A percentile compares a stretch with the other conserved stretches of the same genome.
phyloP scores from a whole-genome alignment of 768 basidiomycete genomes.

The Royoungia palumana region DNA sequence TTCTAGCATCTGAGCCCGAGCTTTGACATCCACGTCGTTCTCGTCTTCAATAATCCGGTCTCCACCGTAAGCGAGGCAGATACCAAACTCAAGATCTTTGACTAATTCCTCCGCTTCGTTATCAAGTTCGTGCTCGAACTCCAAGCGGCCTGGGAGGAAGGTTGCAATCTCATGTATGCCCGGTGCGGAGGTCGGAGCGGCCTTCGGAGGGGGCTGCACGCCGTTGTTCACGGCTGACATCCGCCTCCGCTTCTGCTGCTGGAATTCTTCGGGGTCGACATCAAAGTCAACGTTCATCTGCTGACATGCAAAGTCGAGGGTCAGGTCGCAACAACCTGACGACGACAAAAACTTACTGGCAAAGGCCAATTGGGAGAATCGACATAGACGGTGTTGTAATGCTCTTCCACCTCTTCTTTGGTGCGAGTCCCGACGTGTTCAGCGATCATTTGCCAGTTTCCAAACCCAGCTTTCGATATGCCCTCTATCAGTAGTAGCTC shows the following conservation, averaged over 20 bases:
- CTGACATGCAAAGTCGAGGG: slow-evolving; percentile 5
- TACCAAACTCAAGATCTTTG: slow-evolving; percentile 93
- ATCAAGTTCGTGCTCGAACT: slow-evolving; percentile 96
- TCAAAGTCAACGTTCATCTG: slow-evolving; percentile 59
- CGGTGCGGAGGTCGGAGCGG: slow-evolving; percentile 83
- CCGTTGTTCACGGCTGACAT: slow-evolving; percentile 76
- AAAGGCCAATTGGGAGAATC: slow-evolving; percentile 75
- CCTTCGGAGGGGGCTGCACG: slow-evolving; percentile 57
- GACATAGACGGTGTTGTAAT: slow-evolving; percentile 82
- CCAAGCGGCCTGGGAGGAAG: slow-evolving; percentile 94
- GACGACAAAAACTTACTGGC: slow-evolving; percentile 56
- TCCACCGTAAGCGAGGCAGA: slow-evolving; percentile 83
- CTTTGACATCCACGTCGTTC: slow-evolving; percentile 71
- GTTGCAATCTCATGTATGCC: slow-evolving; percentile 89
- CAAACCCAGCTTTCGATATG: slow-evolving; percentile 80
- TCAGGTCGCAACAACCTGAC: slow-evolving; percentile 1
- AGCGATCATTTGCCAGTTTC: slow-evolving; percentile 96
- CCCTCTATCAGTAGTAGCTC: slow-evolving; percentile 90
- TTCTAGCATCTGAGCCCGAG: slow-evolving; percentile 39
- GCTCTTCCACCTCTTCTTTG: slow-evolving; percentile 88
- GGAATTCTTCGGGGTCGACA: slow-evolving; percentile 78
- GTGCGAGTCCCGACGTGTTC: slow-evolving; percentile 93
- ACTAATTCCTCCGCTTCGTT: slow-evolving; percentile 96
- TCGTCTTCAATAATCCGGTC: slow-evolving; percentile 77
- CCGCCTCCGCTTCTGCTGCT: slow-evolving; percentile 81